Conservation (phyloP, 306 rosid genomes). For the Gillenia trifoliata region DNA sequence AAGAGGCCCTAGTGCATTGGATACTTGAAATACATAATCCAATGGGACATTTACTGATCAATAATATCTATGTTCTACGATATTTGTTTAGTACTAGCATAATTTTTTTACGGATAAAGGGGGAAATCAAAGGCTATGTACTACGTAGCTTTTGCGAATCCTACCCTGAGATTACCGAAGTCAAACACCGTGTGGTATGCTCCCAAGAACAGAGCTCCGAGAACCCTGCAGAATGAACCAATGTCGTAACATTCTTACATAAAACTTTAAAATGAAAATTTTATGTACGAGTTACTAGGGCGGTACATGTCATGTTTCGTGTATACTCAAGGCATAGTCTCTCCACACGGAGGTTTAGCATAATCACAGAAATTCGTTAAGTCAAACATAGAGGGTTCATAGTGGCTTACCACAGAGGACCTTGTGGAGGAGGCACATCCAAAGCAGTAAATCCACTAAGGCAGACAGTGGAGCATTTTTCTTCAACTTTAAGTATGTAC, state of each 20-base stretch:
- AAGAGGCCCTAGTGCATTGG: background rate
- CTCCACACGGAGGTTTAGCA: background rate
- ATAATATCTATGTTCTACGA: background rate
- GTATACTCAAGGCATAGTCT: background rate
- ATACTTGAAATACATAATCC: background rate
- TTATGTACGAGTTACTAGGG: background rate
- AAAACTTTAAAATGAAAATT: background rate
- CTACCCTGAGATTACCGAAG: constrained; percentile 54
- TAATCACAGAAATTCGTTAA: background rate
- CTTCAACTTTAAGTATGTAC: constrained; percentile 58
- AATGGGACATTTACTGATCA: background rate
- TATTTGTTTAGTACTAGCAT: background rate
- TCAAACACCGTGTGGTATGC: constrained; percentile 79
- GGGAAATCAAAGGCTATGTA: constrained; percentile 21
- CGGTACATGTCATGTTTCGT: background rate
- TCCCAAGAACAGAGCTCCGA: constrained; percentile 58
- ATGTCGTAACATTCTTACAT: constrained; percentile 9
- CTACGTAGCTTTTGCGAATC: constrained; percentile 64
- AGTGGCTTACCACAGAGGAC: constrained; percentile 64
- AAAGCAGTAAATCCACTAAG: constrained; percentile 55
- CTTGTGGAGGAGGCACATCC: constrained; percentile 71
- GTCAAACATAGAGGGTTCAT: background rate
- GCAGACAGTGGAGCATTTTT: constrained; percentile 46
- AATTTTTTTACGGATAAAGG: background rate
- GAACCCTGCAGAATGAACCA: constrained; percentile 52